Evolutionary conservation across 2,329 filamentous ascomycete genomes (phyloP).

Genomic region (Fusarium anthophilum): DNA sequence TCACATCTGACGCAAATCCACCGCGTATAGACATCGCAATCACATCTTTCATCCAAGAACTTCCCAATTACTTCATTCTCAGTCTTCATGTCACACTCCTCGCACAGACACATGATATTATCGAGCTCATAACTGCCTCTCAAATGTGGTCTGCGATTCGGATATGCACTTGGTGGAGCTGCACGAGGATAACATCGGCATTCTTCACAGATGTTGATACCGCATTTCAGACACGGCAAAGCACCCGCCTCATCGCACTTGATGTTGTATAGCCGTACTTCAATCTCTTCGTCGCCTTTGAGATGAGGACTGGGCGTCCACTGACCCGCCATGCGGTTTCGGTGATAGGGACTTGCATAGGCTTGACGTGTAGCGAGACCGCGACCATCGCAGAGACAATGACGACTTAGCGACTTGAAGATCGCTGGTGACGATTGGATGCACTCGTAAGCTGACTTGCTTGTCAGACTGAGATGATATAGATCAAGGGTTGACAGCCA

Average conservation of each 20-base stretch:
- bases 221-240: constrained; percentile 24
- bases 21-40: constrained; percentile 22
- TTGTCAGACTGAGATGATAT: constrained; percentile 13
- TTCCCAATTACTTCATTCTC: neutral
- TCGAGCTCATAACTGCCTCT: neutral
- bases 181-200: constrained; percentile 26
- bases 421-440: neutral
- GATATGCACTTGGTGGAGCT: neutral
- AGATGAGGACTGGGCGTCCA: neutral
- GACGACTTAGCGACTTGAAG: constrained; percentile 9
- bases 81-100: neutral
- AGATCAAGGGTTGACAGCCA: constrained; percentile 32
- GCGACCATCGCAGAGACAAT: constrained; percentile 26
- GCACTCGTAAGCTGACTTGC: neutral
- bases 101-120: constrained; percentile 25
- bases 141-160: constrained; percentile 16
- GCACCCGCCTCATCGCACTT: constrained; percentile 22
- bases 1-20: constrained; percentile 22
- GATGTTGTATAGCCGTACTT: constrained; percentile 16
- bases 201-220: constrained; percentile 34
- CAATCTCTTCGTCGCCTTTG: constrained; percentile 10
- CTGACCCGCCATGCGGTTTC: neutral
- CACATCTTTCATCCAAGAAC: constrained; percentile 14
- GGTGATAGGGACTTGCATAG: neutral
- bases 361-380: constrained; percentile 15